Evolutionary conservation across 83 land plant species (phyloP).

Genomic region (Picea abies): DNA sequence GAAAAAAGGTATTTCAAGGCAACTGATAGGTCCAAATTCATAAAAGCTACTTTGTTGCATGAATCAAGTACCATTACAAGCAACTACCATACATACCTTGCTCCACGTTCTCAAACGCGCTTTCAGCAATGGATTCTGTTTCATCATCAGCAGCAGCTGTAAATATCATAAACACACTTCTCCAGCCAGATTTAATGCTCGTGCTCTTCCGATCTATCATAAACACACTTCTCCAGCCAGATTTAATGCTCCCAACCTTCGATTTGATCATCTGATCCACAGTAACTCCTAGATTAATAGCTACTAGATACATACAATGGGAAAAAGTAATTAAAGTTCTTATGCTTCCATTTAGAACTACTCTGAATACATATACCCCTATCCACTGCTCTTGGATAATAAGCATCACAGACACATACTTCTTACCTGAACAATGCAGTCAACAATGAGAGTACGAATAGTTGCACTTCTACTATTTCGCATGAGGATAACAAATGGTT

Average conservation of each 20-base stretch:
- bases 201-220: too few species aligned
- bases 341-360: neutral
- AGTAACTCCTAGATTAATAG: slow-evolving; percentile 6
- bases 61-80: neutral
- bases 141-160: slow-evolving; percentile 94
- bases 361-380: neutral
- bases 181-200: slow-evolving; percentile 96
- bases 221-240: slow-evolving; percentile 96
- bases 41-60: neutral
- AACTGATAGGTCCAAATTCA: neutral
- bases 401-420: neutral
- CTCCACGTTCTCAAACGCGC: slow-evolving; percentile 97
- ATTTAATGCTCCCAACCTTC: slow-evolving; percentile 93
- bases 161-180: slow-evolving; percentile 96
- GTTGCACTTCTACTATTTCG: slow-evolving; percentile 70
- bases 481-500: slow-evolving; percentile 95
- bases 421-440: slow-evolving; percentile 94
- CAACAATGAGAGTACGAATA: slow-evolving; percentile 89
- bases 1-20: neutral
- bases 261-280: slow-evolving; percentile 88
- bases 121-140: slow-evolving; percentile 79
- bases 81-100: slow-evolving; percentile 54
- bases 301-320: neutral
- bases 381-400: neutral
- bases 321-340: neutral